phyloP scores from a whole-genome alignment of 495 filamentous ascomycete genomes.

The Daldinia childiae region DNA sequence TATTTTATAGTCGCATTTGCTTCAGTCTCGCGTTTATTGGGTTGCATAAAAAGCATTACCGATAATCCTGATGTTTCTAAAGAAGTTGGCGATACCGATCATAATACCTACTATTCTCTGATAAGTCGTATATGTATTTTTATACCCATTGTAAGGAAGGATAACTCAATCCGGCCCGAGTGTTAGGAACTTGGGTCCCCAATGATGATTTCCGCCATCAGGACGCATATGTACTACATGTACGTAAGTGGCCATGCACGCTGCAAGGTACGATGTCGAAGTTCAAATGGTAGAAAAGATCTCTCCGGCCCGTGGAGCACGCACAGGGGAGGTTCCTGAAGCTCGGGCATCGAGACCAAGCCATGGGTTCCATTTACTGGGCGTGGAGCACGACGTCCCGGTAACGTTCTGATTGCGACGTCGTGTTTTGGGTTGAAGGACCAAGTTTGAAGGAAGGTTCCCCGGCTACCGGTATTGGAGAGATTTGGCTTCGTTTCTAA shows the following conservation, averaged over 20 bases:
- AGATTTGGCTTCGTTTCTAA: constrained; percentile 8
- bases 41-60: constrained; percentile 16
- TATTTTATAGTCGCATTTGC: constrained; percentile 32
- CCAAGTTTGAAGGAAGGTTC: constrained; percentile 7
- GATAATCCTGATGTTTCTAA: not conserved
- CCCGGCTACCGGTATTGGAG: constrained; percentile 7
- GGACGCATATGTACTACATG: constrained; percentile 23
- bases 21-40: constrained; percentile 18
- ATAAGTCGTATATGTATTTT: not conserved
- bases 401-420: constrained; percentile 10
- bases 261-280: constrained; percentile 40
- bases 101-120: not conserved
- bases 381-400: constrained; percentile 18
- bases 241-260: constrained; percentile 39
- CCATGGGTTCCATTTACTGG: constrained; percentile 15
- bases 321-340: constrained; percentile 21
- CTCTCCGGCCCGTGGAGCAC: constrained; percentile 21
- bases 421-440: constrained; percentile 7
- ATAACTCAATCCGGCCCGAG: not conserved
- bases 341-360: constrained; percentile 20
- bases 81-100: not conserved
- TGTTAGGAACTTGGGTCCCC: not conserved
- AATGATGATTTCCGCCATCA: constrained; percentile 19
- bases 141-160: not conserved
- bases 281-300: constrained; percentile 15